Conservation (phyloP, 2,329 filamentous ascomycete genomes). For the Colletotrichum abscissum region DNA sequence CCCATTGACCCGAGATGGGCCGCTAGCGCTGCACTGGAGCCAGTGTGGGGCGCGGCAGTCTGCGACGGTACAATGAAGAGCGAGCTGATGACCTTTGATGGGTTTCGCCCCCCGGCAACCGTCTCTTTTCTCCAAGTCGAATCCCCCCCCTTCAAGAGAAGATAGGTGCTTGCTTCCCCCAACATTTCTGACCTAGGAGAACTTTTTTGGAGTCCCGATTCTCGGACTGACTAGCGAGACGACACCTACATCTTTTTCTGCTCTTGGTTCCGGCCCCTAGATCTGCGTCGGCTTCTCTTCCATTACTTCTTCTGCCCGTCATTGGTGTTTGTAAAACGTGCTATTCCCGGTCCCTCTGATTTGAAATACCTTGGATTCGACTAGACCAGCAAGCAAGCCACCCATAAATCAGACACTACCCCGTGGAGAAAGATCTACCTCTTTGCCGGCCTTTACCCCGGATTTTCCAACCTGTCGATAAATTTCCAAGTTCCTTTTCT, state of each 20-base stretch:
- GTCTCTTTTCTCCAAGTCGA: constrained; percentile 19
- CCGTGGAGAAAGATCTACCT: constrained; percentile 31
- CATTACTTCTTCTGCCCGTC: constrained; percentile 3
- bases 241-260: constrained; percentile 18
- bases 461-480: constrained; percentile 4
- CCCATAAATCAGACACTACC: constrained; percentile 8
- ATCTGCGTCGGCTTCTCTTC: not conserved
- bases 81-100: constrained; percentile 36
- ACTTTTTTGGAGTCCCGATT: constrained; percentile 16
- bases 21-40: constrained; percentile 1
- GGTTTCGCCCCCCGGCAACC: constrained; percentile 16
- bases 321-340: constrained; percentile 1
- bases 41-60: constrained; percentile 29
- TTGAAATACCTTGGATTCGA: constrained; percentile 17
- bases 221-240: constrained; percentile 18
- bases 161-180: constrained; percentile 1
- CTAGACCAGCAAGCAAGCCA: constrained; percentile 5
- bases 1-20: constrained; percentile 34
- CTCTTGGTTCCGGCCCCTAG: not conserved
- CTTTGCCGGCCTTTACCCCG: constrained; percentile 20
- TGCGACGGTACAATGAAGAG: constrained; percentile 36
- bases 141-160: constrained; percentile 20
- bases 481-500: not conserved
- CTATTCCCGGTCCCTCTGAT: constrained; percentile 7
- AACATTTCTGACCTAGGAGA: not conserved